These are phyloP conservation scores for Mortierella sp. DNA, from an alignment of 371 early-diverging fungal genomes.

Conservation along the genomic window DNA sequence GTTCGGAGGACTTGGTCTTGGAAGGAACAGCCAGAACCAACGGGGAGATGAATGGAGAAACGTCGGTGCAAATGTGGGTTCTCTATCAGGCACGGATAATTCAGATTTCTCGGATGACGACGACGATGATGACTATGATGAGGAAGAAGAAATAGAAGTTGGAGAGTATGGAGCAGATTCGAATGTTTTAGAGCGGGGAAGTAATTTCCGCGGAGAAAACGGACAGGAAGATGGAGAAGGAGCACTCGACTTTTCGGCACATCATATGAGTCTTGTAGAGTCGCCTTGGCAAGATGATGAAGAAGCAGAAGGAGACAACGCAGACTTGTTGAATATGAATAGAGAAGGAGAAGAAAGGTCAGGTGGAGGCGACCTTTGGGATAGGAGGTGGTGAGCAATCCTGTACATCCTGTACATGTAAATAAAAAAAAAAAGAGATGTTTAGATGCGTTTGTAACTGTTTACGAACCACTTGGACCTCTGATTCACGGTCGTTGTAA, in stretches of 20 bases:
- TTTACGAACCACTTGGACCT: not conserved
- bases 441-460: not conserved
- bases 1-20: constrained; percentile 8
- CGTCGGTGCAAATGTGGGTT: constrained; percentile 17
- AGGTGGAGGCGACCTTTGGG: not conserved
- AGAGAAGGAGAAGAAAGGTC: not conserved
- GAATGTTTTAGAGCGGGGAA: constrained; percentile 10
- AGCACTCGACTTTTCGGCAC: constrained; percentile 36
- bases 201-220: not conserved
- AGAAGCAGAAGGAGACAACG: not conserved
- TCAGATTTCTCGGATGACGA: constrained; percentile 33
- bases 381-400: not conserved
- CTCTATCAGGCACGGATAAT: constrained; percentile 26
- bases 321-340: not conserved
- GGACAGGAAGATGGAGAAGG: constrained; percentile 13
- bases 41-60: constrained; percentile 27
- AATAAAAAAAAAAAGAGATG: not conserved
- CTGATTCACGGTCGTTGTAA: not conserved
- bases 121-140: not conserved
- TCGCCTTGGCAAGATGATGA: constrained; percentile 33
- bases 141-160: constrained; percentile 15
- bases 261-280: constrained; percentile 8
- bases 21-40: not conserved
- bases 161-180: constrained; percentile 2
- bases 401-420: not conserved